Conservation (phyloP, 2,329 filamentous ascomycete species). For the Venturia pyrina region DNA sequence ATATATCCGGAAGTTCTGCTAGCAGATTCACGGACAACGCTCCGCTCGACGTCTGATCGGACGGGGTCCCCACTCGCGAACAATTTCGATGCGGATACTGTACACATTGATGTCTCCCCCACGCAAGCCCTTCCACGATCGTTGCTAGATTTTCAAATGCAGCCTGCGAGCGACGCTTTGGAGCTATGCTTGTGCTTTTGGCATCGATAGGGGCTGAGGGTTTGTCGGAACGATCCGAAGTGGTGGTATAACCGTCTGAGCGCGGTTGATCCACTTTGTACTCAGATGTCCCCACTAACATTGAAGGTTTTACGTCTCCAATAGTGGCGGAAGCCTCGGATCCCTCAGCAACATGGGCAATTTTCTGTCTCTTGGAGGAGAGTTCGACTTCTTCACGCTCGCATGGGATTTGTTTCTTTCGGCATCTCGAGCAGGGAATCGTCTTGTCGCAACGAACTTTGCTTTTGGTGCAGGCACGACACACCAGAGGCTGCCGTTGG, state of each 20-base stretch:
- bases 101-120: conserved; percentile 2
- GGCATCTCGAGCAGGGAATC: conserved; percentile 16
- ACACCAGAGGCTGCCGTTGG: neutral
- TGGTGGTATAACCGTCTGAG: neutral
- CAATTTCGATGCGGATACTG: conserved; percentile 4
- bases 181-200: neutral
- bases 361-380: conserved; percentile 2
- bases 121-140: neutral
- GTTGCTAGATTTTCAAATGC: conserved; percentile 11
- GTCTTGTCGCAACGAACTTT: conserved; percentile 17
- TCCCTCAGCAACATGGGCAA: neutral
- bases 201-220: neutral
- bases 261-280: neutral
- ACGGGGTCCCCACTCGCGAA: conserved; percentile 7
- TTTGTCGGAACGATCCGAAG: neutral
- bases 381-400: conserved; percentile 13
- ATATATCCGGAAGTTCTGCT: conserved; percentile 11
- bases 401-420: conserved; percentile 11
- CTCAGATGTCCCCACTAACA: neutral
- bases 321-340: neutral
- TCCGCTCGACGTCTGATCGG: conserved; percentile 17
- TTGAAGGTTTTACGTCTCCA: neutral
- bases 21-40: conserved; percentile 12
- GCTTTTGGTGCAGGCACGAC: conserved; percentile 14
- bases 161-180: conserved; percentile 3